phyloP scores from a whole-genome alignment of 1,284 basidiomycete genomes.

The Ustilago crameri region DNA sequence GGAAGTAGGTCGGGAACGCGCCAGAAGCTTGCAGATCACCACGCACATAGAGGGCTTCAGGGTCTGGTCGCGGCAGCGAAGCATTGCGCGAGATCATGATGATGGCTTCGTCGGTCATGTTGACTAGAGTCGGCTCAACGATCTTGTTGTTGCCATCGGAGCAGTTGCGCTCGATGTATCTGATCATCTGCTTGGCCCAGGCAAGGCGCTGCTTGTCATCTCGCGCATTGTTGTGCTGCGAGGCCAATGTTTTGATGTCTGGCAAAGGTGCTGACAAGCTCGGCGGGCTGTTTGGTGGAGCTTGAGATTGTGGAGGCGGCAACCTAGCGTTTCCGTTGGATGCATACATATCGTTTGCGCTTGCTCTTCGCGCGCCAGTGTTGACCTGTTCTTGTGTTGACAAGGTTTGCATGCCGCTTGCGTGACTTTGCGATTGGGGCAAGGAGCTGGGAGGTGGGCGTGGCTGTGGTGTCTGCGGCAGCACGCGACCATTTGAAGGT shows the following conservation, averaged over 20 bases:
- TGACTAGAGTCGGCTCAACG: conserved; percentile 75
- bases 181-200: conserved; percentile 83
- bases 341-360: conserved; percentile 15
- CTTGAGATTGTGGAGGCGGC: conserved; percentile 4
- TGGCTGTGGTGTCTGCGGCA: conserved; percentile 1
- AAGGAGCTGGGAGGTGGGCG: conserved; percentile 1
- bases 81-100: conserved; percentile 53
- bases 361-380: conserved; percentile 13
- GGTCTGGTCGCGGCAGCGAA: conserved; percentile 70
- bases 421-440: conserved; percentile 12
- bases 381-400: conserved; percentile 7
- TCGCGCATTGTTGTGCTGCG: conserved; percentile 58
- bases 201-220: conserved; percentile 75
- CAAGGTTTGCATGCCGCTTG: conserved; percentile 29
- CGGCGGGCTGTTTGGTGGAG: conserved; percentile 17
- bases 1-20: conserved; percentile 69
- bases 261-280: conserved; percentile 56
- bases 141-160: conserved; percentile 69
- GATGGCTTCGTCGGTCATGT: conserved; percentile 75
- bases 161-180: conserved; percentile 75
- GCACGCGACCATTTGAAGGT: conserved; percentile 8
- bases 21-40: conserved; percentile 79
- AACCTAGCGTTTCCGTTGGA: background rate
- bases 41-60: conserved; percentile 80
- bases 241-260: conserved; percentile 52